Base-by-base conservation (phyloP, 139 green algal species). In the Klebsormidium nitens region DNA sequence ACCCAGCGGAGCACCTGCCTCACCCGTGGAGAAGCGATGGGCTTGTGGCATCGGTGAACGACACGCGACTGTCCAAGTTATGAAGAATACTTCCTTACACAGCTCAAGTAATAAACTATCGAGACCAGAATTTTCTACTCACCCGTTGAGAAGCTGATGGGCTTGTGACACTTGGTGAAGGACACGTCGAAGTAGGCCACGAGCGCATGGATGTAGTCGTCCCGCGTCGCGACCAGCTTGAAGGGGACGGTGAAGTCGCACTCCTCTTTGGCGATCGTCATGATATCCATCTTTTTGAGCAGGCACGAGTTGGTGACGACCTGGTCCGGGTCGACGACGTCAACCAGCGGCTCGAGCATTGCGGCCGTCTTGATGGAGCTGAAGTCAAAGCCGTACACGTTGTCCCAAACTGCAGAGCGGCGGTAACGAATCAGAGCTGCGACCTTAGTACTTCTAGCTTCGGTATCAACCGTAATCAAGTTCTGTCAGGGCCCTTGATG, bases 301-400 rank as follows among this genome's bases (percentile, higher is more conserved):
- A 80, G 29, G 36, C 66, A 85, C 47, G 70, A 28, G 32, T 80
- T 29, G 2, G 83, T 84, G 67, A 76, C 73, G 36, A 89, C 69
- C 73, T 88, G 79, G 49, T 62, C 17, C 14, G 72, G 50, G 19
- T 85, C 68, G 14, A 83, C 59, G n/a, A 31, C 36, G 29, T 75
- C 68, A 4, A 78, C 71, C 1, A 74, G 72, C 3, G 72, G 72
- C 48, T 78, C 72, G 31, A 74, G 8, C 72, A 79, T 82, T 11
- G 89, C 88, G 49, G 89, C 56, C 52, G 81, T 71, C 64, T 86
- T 84, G 61, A 97, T 96, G 80, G 81, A 90, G 42, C 59, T 78
- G 85, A 96, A 95, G 80, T 95, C 79, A 76, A 95, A 95, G 38
- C 90, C 88, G 71, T 95, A 96, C 59, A 96, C 90, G 61, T 93